Conservation (phyloP, 139 green algal genomes). For the Diplosphaera chodatii region DNA sequence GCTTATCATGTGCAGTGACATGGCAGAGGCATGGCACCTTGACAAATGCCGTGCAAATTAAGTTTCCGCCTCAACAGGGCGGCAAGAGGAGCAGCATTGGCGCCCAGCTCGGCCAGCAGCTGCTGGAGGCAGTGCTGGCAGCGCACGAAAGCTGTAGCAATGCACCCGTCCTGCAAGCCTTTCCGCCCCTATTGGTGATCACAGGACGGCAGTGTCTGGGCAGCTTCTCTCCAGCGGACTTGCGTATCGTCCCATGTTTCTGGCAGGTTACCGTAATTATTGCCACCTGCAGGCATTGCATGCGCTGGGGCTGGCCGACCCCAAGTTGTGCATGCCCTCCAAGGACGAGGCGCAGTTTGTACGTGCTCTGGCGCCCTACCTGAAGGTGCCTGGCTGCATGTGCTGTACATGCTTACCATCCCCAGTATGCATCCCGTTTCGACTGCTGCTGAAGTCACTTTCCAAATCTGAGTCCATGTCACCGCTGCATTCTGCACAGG, state of each 20-base stretch:
- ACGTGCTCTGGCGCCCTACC: slow-evolving; percentile 62
- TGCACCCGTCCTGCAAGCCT: background rate
- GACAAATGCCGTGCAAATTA: too few relatives aligned
- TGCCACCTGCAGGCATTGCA: slow-evolving; percentile 69
- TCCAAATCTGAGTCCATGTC: too few relatives aligned
- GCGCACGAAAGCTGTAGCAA: slow-evolving; percentile 6
- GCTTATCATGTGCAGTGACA: too few relatives aligned
- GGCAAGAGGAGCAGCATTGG: background rate
- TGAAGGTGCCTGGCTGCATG: slow-evolving; percentile 24
- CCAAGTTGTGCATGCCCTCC: slow-evolving; percentile 38
- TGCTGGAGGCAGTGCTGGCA: slow-evolving; percentile 3
- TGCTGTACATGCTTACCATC: too few relatives aligned
- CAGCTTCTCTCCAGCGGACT: too few relatives aligned
- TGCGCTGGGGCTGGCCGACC: slow-evolving; percentile 54
- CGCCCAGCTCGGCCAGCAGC: slow-evolving; percentile 7
- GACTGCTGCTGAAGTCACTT: too few relatives aligned
- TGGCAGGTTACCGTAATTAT: too few relatives aligned
- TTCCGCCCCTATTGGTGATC: background rate
- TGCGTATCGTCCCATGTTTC: too few relatives aligned
- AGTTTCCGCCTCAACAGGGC: background rate
- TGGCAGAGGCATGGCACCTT: too few relatives aligned
- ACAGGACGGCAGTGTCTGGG: too few relatives aligned
- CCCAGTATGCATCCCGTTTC: too few relatives aligned
- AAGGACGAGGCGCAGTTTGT: slow-evolving; percentile 49
- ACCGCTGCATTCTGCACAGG: background rate